Evolutionary conservation across 306 rosid genomes (phyloP).

Genomic region (Sesbania bispinosa): DNA sequence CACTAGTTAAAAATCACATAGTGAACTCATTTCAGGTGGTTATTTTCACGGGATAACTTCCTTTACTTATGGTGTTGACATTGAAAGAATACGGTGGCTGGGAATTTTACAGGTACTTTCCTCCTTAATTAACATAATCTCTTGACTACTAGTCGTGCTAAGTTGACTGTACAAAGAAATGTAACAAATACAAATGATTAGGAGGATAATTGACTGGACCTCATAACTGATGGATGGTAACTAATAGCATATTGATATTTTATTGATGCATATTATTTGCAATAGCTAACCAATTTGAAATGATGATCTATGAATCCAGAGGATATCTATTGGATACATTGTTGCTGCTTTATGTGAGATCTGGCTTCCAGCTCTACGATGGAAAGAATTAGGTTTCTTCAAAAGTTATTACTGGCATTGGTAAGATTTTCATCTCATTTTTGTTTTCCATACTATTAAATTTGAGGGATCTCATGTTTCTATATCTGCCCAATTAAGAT

Average conservation of each 20-base stretch:
- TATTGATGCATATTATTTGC: not conserved
- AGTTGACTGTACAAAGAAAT: not conserved
- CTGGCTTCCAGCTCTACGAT: conserved; percentile 53
- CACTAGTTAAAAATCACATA: no score
- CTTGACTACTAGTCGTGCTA: no score
- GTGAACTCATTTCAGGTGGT: conserved; percentile 67
- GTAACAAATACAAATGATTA: not conserved
- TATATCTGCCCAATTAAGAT: no score
- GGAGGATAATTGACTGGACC: no score
- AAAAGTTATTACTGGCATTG: conserved; percentile 60
- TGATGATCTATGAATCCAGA: conserved; percentile 43
- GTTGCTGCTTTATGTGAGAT: conserved; percentile 81
- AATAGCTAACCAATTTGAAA: not conserved
- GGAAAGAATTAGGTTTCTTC: conserved; percentile 41
- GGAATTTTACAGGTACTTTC: conserved; percentile 76
- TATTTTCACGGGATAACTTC: conserved; percentile 85
- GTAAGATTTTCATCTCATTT: conserved; percentile 35
- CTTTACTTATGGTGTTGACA: conserved; percentile 77
- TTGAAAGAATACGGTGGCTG: conserved; percentile 61
- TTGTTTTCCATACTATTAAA: not conserved
- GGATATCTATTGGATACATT: conserved; percentile 81
- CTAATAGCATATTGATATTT: not conserved
- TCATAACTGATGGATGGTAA: not conserved
- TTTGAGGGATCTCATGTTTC: not conserved
- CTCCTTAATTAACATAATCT: not conserved